Conservation (phyloP, 75 land plant species). For the Selaginella tamariscina region DNA sequence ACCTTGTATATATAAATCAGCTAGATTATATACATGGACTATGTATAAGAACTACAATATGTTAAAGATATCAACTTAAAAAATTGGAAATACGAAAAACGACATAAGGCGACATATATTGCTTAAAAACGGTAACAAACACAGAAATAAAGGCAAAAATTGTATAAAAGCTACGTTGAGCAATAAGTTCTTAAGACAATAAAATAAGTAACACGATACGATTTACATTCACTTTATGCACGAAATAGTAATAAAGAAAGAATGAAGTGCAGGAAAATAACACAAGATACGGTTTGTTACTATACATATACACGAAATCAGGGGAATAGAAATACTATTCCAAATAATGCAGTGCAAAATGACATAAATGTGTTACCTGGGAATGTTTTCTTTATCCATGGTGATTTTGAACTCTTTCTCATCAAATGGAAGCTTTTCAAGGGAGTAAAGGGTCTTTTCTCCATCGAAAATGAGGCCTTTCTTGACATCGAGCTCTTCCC, state of each 20-base stretch:
- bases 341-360: slow-evolving; percentile 1
- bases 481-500: slow-evolving; percentile 34
- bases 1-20: too few species aligned
- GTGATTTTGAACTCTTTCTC: slow-evolving; percentile 49
- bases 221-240: neutral
- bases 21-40: too few species aligned
- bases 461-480: slow-evolving; percentile 89
- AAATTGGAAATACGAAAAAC: too few species aligned
- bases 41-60: too few species aligned
- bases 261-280: neutral
- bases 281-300: too few species aligned
- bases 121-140: too few species aligned
- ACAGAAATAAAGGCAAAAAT: slow-evolving; percentile 7
- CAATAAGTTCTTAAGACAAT: neutral
- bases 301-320: too few species aligned
- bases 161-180: neutral
- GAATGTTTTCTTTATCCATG: slow-evolving; percentile 41
- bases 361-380: slow-evolving; percentile 8
- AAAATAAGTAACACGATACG: neutral
- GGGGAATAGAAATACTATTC: slow-evolving; percentile 9
- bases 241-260: neutral
- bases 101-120: too few species aligned
- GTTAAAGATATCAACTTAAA: too few species aligned
- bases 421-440: slow-evolving; percentile 48
- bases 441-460: slow-evolving; percentile 61